Percentiles rank a stretch among this genome's conserved stretches.
Conservation (phyloP, 1,284 basidiomycete genomes). For the Ganoderma meredithae region DNA sequence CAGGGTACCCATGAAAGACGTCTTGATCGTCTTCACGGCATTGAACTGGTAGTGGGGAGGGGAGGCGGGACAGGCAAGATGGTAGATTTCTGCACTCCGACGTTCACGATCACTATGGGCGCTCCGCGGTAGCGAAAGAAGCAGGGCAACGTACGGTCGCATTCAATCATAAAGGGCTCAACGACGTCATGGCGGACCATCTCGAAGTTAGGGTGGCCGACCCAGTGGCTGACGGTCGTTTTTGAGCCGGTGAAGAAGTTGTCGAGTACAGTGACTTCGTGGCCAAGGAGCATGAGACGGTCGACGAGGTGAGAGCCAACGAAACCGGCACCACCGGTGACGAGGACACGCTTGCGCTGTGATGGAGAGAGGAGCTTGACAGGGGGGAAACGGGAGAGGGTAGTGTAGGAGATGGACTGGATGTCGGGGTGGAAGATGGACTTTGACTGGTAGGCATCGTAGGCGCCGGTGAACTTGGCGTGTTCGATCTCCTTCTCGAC, state of each 20-base stretch:
- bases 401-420: slow-evolving; percentile 89
- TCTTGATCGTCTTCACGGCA: slow-evolving; percentile 97
- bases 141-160: slow-evolving; percentile 78
- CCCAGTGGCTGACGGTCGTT: slow-evolving; percentile 93
- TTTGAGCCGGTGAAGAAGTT: slow-evolving; percentile 99
- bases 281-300: slow-evolving; percentile 95
- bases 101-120: slow-evolving; percentile 9
- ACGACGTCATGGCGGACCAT: slow-evolving; percentile 97
- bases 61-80: slow-evolving; percentile 95
- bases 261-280: slow-evolving; percentile 97
- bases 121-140: background rate
- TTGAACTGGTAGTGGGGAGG: slow-evolving; percentile 97
- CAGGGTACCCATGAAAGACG: slow-evolving; percentile 95
- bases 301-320: slow-evolving; percentile 98
- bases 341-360: slow-evolving; percentile 87
- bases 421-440: slow-evolving; percentile 83
- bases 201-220: slow-evolving; percentile 98
- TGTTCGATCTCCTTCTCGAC: slow-evolving; percentile 46
- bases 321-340: slow-evolving; percentile 97
- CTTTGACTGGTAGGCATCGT: slow-evolving; percentile 76
- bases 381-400: slow-evolving; percentile 89
- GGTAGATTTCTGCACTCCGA: slow-evolving; percentile 86
- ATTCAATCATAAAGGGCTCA: slow-evolving; percentile 96
- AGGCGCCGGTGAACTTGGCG: slow-evolving; percentile 60
- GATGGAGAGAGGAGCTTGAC: slow-evolving; percentile 86